Base-by-base conservation (phyloP, 2,329 filamentous ascomycete genomes). In the Scorias spongiosa region DNA sequence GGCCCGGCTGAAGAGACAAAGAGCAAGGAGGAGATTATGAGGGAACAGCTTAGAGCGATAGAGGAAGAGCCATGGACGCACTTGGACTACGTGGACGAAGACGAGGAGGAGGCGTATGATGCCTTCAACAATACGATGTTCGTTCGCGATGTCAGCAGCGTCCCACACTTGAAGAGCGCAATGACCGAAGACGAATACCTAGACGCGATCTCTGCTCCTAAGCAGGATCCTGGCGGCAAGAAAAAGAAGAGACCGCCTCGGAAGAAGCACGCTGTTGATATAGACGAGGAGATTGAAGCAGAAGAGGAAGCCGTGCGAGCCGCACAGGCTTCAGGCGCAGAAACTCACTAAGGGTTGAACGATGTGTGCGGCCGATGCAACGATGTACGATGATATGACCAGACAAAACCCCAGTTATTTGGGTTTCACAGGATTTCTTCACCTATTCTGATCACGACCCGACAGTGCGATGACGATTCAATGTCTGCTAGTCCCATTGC, bases 31-130 rank as follows among this genome's bases (percentile, higher is more conserved):
- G 91, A 82, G 69, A 80, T 75, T 48, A 49, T 54, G 45, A 47
- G 48, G 37, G 74, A 82, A 56, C 77, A 86, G 28, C 74, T 96
- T 50, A 77, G 81, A 53, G 67, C 72, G 39, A 86, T 93, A 38
- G 84, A 93, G 65, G 75, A 78, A 42, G 89, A 98, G 60, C 68
- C 72, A 45, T 98, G 91, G 91, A 75, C 77, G 50, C 75, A 72
- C 48, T 74, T 94, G 61, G 71, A 77, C 48, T 95, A 88, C 68
- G 73, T 82, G 42, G 84, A 93, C 58, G 85, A 93, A 61, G 81
- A 91, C 66, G 66, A 78, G 44, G 72, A 78, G 49, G 74, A 77
- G 46, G 80, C 86, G 2, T 94, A 84, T 76, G 73, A 76, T 28
- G 72, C 79, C 29, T 94, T 87, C 61, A 73, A 80, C 46, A 76